Evolutionary conservation across 1,139 yeast genomes (phyloP), one percentile per base, ranked within the genome.

Genomic region (Pichia sp.): DNA sequence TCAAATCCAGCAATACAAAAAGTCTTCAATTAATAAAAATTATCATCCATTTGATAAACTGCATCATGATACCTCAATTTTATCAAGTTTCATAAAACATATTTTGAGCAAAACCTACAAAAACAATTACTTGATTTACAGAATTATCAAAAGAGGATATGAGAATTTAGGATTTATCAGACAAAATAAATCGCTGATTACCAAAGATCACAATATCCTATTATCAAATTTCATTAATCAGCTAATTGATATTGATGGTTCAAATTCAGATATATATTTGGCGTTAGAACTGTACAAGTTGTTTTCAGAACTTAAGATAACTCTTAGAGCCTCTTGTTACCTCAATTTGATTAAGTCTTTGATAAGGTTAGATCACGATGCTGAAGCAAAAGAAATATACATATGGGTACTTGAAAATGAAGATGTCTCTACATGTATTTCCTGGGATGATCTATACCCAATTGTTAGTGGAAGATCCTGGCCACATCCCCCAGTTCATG

Each of bases 311-410:
- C 27, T 33, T 3, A 33, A 45, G n/a, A 38, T 52, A 16, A 34
- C 35, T n/a, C 33, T 57, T 4, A 27, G 45, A 8, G 35, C 46
- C 4, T 35, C 44, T 11, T 47, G 46, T n/a, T 55, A 52, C 43
- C 42, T 53, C 29, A 37, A 49, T 26, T 35, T 57, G 4, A 44
- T 57, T 11, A 43, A 46, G 31, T 46, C 51, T 9, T 40, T 56
- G 26, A 42, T 50, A 16, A 52, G 46, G 37, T 33, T 57, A 4
- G 52, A 54, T 16, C 53, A 50, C 32, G 26, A 41, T n/a, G 47
- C 49, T 3, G 45, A 43, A 29, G 59, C 61, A 11, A 42, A 42
- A 11, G 28, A 37, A 4, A 44, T 51, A 37, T 58, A 55, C 42
- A 10, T n/a, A 10, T 34, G 36, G 41, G 5, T 47, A 47, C 43